Evolutionary conservation across 768 basidiomycete species (phyloP), one percentile per base, ranked within the genome.

Genomic region (Fistulinella prunicolor): DNA sequence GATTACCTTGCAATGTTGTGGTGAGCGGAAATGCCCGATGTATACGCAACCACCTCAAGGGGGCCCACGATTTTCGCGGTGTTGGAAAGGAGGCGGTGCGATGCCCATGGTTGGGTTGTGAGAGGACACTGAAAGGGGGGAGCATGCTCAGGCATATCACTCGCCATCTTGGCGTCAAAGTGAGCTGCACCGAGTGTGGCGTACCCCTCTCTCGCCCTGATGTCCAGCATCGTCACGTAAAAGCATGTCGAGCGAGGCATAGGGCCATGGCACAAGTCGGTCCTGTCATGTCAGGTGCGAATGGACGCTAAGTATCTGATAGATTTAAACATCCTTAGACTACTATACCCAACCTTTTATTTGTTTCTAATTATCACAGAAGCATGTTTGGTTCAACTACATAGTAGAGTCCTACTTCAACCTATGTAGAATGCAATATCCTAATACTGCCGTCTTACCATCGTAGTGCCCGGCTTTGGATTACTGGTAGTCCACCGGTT

Each of bases 131-230:
- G 6, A 56, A 54, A 28, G 21, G 44, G 10, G 61, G 61, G 30
- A 63, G 28, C 10, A 22, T 63, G 3, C 46, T 56, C 0, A 47
- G 61, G 9, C 61, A 63, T 17, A 54, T 63, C 6, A n/a, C 48
- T 1, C 8, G 47, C 20, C 61, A 63, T 30, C 28, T 63, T n/a
- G 44, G 22, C 2, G 41, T 56, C 13, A 44, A 42, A 34, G 50
- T 53, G 36, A 3, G 1, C 3, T 63, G 61, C 34, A 9, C 1
- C 1, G 17, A 2, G 2, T 63, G 61, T 30, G 50, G 56, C 1
- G 1, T 49, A 6, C 4, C 21, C 12, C 50, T 63, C 22, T 61
- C 62, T 36, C 61, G 61, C 6, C 21, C 30, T 10, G 61, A 63
- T 26, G 61, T 63, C 41, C 46, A 22, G 21, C 34, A 30, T 2